phyloP scores from a whole-genome alignment of 805 yeast genomes.

The Candida sithepensis region DNA sequence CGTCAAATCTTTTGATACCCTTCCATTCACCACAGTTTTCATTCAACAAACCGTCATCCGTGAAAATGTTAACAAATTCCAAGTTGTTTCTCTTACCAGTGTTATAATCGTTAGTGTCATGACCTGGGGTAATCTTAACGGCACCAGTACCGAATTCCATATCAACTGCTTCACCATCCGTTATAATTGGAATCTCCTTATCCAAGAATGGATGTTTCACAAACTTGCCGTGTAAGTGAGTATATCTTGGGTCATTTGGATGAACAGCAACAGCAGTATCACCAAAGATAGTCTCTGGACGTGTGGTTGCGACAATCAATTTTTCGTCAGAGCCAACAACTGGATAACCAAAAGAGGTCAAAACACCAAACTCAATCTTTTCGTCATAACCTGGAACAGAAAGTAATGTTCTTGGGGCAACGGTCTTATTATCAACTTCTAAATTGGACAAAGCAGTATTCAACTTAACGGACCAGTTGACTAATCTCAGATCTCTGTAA shows the following conservation, averaged over 20 bases:
- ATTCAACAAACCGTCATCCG: slow-evolving; percentile 89
- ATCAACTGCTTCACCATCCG: slow-evolving; percentile 92
- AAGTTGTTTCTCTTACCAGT: slow-evolving; percentile 93
- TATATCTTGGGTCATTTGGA: slow-evolving; percentile 91
- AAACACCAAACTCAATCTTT: slow-evolving; percentile 91
- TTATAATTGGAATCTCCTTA: slow-evolving; percentile 79
- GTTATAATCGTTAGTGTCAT: slow-evolving; percentile 93
- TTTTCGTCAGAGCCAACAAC: slow-evolving; percentile 84
- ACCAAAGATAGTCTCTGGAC: slow-evolving; percentile 98
- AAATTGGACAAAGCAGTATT: slow-evolving; percentile 94
- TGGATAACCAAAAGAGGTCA: slow-evolving; percentile 92
- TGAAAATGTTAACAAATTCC: slow-evolving; percentile 83
- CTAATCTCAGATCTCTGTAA: slow-evolving; percentile 88
- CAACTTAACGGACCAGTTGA: slow-evolving; percentile 94
- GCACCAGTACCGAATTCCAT: slow-evolving; percentile 99
- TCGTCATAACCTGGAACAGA: slow-evolving; percentile 88
- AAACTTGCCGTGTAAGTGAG: slow-evolving; percentile 90
- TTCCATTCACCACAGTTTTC: slow-evolving; percentile 91
- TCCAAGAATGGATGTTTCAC: slow-evolving; percentile 88
- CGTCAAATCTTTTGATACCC: slow-evolving; percentile 92
- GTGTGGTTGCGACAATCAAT: slow-evolving; percentile 91
- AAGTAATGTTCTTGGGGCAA: slow-evolving; percentile 75
- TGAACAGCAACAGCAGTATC: slow-evolving; percentile 98
- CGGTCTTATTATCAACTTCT: slow-evolving; percentile 91
- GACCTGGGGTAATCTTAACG: slow-evolving; percentile 98